Evolutionary conservation across 257 asterid species (phyloP).

Genomic region (Plantago ovata): DNA sequence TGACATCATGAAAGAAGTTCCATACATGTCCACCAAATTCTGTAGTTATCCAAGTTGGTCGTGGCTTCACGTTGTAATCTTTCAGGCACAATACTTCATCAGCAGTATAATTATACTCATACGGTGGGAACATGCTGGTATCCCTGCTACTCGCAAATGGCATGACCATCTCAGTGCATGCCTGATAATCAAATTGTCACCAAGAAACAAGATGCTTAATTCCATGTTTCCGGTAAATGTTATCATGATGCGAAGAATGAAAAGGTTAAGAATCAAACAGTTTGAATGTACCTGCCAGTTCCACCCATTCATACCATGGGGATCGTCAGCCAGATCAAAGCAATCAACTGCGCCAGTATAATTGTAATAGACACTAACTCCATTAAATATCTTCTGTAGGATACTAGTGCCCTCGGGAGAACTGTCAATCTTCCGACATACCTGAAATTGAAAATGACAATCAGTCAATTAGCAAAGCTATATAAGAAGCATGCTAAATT

Average conservation of each 20-base stretch:
- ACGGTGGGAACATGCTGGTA: constrained; percentile 76
- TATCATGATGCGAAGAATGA: neutral
- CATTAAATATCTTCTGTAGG: constrained; percentile 66
- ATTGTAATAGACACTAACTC: constrained; percentile 78
- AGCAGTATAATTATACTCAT: constrained; percentile 38
- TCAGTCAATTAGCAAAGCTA: no score
- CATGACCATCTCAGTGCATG: constrained; percentile 97
- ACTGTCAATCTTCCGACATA: constrained; percentile 71
- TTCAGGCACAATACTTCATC: constrained; percentile 55
- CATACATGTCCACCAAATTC: constrained; percentile 91
- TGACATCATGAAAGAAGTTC: neutral
- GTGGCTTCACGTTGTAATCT: constrained; percentile 62
- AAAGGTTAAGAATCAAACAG: neutral
- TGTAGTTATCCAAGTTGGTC: constrained; percentile 90
- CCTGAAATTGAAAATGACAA: constrained; percentile 34
- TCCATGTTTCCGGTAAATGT: neutral
- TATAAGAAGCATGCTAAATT: no score
- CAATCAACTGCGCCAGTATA: constrained; percentile 67
- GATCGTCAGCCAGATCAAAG: constrained; percentile 78
- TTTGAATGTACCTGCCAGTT: constrained; percentile 72
- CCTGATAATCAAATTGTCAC: constrained; percentile 35
- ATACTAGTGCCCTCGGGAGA: constrained; percentile 51
- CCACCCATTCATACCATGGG: constrained; percentile 95
- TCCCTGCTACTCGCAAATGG: constrained; percentile 57
- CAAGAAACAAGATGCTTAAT: constrained; percentile 12